A percentile compares a stretch with the other conserved stretches of the same genome.
Evolutionary conservation across 495 filamentous ascomycete species (phyloP).

Genomic region (Daldinia bambusicola): DNA sequence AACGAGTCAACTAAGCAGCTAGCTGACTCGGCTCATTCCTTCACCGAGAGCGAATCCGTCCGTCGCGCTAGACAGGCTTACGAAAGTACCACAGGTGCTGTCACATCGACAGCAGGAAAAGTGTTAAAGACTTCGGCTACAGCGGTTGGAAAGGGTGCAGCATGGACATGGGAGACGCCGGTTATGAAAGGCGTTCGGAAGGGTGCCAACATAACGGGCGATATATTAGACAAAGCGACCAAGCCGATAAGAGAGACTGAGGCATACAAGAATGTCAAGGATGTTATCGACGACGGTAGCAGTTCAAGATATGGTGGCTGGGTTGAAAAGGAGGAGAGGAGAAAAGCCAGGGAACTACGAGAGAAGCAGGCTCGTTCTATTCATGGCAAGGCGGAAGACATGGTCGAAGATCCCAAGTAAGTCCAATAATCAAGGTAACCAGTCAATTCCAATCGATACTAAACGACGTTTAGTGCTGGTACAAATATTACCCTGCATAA

Average conservation of each 20-base stretch:
- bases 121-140: conserved; percentile 86
- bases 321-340: conserved; percentile 93
- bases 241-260: conserved; percentile 92
- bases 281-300: conserved; percentile 96
- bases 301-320: conserved; percentile 96
- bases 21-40: conserved; percentile 84
- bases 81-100: conserved; percentile 79
- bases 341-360: conserved; percentile 75
- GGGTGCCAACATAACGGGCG: conserved; percentile 84
- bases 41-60: conserved; percentile 94
- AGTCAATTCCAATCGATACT: conserved; percentile 16
- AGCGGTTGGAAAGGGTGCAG: conserved; percentile 86
- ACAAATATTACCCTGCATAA: conserved; percentile 96
- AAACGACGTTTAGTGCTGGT: conserved; percentile 72
- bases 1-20: conserved; percentile 97
- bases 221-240: conserved; percentile 90
- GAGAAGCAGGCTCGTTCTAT: conserved; percentile 63
- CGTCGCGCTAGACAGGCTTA: conserved; percentile 87
- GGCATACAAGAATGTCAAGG: conserved; percentile 91
- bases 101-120: conserved; percentile 74
- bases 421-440: conserved; percentile 44
- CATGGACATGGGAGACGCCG: conserved; percentile 96
- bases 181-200: conserved; percentile 92
- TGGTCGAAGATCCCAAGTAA: conserved; percentile 85
- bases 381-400: conserved; percentile 62